phyloP scores from a whole-genome alignment of 164 flowering plant genomes.

The Nymphaea colorata region DNA sequence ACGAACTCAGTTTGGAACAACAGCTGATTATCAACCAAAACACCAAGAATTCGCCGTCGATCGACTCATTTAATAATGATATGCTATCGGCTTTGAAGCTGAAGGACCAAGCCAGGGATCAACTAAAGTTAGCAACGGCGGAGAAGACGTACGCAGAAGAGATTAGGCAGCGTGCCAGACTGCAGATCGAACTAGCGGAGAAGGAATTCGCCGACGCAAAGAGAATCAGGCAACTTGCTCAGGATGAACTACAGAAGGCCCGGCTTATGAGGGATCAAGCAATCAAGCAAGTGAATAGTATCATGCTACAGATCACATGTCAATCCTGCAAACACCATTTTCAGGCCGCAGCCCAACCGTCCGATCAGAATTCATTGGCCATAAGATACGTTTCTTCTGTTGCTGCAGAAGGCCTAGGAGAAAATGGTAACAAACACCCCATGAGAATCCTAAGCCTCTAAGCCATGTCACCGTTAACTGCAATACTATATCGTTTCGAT shows the following conservation, averaged over 20 bases:
- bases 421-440: slow-evolving; percentile 19
- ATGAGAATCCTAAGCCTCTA: slow-evolving; percentile 7
- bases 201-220: slow-evolving; percentile 70
- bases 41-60: neutral
- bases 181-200: slow-evolving; percentile 79
- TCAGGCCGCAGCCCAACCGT: slow-evolving; percentile 13
- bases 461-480: neutral
- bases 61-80: neutral
- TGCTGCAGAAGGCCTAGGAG: slow-evolving; percentile 46
- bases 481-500: neutral
- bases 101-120: slow-evolving; percentile 45
- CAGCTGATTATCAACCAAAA: no score
- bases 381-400: slow-evolving; percentile 56
- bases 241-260: slow-evolving; percentile 62
- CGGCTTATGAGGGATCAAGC: slow-evolving; percentile 57
- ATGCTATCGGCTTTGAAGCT: slow-evolving; percentile 8
- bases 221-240: slow-evolving; percentile 73
- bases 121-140: slow-evolving; percentile 44
- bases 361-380: slow-evolving; percentile 32
- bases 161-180: slow-evolving; percentile 49
- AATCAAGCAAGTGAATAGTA: slow-evolving; percentile 44
- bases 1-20: neutral
- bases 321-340: slow-evolving; percentile 65
- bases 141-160: slow-evolving; percentile 76
- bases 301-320: slow-evolving; percentile 67